Conservation (phyloP, 2,329 filamentous ascomycete species). For the Xylaria arbuscula region DNA sequence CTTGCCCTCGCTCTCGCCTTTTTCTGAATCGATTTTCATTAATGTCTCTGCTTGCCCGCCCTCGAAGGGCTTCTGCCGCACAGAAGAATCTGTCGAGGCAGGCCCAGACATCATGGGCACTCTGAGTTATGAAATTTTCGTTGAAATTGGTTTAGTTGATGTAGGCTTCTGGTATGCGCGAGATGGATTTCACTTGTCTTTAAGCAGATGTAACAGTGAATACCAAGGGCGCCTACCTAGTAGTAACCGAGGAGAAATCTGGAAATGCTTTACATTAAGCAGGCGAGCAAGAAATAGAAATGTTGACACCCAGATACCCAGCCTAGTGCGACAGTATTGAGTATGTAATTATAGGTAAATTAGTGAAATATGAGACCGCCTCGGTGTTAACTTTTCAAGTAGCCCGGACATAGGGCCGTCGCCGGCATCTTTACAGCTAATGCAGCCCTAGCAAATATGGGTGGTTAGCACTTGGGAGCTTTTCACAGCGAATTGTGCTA, state of each 20-base stretch:
- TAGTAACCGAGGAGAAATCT: neutral
- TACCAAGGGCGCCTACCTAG: too few relatives aligned
- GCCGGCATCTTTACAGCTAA: neutral
- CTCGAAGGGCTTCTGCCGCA: conserved; percentile 22
- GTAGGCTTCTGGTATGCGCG: neutral
- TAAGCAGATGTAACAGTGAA: conserved; percentile 11
- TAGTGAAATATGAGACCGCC: neutral
- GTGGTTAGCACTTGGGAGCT: neutral
- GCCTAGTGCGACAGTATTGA: neutral
- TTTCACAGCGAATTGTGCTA: neutral
- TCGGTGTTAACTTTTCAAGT: conserved; percentile 17
- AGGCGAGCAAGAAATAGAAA: neutral
- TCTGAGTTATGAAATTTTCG: neutral
- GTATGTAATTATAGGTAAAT: conserved; percentile 16
- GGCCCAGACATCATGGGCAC: conserved; percentile 1
- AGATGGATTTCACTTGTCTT: neutral
- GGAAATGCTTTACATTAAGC: conserved; percentile 2
- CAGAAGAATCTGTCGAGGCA: conserved; percentile 18
- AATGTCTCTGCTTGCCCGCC: neutral
- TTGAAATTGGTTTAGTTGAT: neutral
- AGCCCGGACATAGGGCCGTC: neutral
- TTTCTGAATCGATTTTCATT: conserved; percentile 18
- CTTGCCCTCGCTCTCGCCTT: conserved; percentile 14
- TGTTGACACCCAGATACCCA: neutral
- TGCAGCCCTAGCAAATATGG: conserved; percentile 2